Conservation (phyloP, 1,139 yeast genomes). For the Taphrina deformans region DNA sequence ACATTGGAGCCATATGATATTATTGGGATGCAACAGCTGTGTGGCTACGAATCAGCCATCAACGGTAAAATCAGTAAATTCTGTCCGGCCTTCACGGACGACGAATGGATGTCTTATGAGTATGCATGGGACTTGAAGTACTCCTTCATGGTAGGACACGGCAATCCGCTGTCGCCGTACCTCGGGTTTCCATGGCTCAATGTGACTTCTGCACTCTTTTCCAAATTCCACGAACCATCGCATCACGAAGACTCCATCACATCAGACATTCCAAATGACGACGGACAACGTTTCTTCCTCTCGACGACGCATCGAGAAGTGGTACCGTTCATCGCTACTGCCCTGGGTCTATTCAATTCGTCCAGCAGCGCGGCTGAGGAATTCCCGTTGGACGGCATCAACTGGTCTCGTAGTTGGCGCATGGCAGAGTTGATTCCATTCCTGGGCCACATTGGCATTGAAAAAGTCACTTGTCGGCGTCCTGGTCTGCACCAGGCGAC, state of each 20-base stretch:
- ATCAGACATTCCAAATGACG: conserved; percentile 1
- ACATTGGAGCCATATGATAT: conserved; percentile 6
- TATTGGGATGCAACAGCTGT: conserved; percentile 30
- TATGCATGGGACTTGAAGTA: conserved; percentile 29
- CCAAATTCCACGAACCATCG: conserved; percentile 23
- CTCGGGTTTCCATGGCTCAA: conserved; percentile 32
- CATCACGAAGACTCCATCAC: conserved; percentile 8
- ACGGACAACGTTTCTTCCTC: conserved; percentile 28
- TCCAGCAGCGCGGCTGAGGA: conserved; percentile 18
- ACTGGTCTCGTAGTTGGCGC: conserved; percentile 28
- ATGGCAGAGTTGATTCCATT: conserved; percentile 30
- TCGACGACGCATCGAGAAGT: conserved; percentile 30
- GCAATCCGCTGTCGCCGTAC: conserved; percentile 25
- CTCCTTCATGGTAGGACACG: conserved; percentile 30
- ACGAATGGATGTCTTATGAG: conserved; percentile 33
- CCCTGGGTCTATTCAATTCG: conserved; percentile 30
- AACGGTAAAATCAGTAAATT: conserved; percentile 11
- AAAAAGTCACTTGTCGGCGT: conserved; percentile 23
- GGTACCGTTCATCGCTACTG: conserved; percentile 27
- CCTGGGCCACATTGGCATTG: conserved; percentile 30
- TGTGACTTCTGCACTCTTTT: conserved; percentile 24
- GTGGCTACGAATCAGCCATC: conserved; percentile 30
- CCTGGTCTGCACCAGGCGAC: conserved; percentile 11
- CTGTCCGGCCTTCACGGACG: conserved; percentile 30
- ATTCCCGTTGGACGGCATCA: conserved; percentile 27